Conservation (phyloP, 2,329 filamentous ascomycete genomes). For the Triangularia verruculosa region DNA sequence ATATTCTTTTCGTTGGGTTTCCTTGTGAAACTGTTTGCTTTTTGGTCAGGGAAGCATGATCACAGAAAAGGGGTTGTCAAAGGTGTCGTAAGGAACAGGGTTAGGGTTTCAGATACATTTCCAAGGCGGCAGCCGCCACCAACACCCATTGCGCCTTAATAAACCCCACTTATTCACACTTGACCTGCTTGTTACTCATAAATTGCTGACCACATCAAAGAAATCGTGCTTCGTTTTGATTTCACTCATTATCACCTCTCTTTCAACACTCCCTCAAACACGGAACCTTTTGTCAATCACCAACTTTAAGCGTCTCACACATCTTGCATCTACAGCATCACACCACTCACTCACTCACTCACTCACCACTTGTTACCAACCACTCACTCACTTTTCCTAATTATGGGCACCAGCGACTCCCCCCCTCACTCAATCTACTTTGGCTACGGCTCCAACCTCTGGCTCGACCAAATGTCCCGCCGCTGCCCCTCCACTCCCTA, state of each 20-base stretch:
- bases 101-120: background rate
- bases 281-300: background rate
- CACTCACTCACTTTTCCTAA: background rate
- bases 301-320: background rate
- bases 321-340: background rate
- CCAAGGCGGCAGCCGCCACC: background rate
- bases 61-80: background rate
- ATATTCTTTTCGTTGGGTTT: background rate
- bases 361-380: background rate
- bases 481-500: constrained; percentile 59
- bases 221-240: background rate
- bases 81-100: background rate
- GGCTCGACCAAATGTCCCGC: constrained; percentile 59
- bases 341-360: no score
- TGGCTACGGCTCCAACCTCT: constrained; percentile 70
- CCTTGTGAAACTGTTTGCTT: background rate
- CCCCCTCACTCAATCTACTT: constrained; percentile 52
- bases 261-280: background rate
- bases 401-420: background rate
- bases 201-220: background rate
- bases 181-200: background rate
- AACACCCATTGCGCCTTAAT: background rate
- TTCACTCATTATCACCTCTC: background rate
- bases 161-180: background rate
- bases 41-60: background rate